Evolutionary conservation across 495 filamentous ascomycete species (phyloP).

Genomic region (Jackrogersella minutella): DNA sequence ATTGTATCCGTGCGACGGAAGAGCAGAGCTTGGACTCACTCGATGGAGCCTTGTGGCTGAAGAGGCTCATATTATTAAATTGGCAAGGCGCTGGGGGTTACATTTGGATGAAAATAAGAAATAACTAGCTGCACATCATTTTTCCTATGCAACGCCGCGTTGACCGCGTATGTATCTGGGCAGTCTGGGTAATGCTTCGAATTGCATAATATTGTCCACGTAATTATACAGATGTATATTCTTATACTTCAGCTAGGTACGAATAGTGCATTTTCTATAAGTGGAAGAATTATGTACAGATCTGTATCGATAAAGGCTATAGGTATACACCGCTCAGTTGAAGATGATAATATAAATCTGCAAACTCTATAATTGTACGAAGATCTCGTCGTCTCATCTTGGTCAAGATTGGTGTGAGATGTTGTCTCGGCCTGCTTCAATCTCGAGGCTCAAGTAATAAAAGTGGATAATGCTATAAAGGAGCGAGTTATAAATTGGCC

Average conservation of each 20-base stretch:
- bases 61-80: slow-evolving; percentile 36
- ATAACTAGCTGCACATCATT: slow-evolving; percentile 20
- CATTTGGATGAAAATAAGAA: not conserved
- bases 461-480: slow-evolving; percentile 16
- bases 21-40: slow-evolving; percentile 3
- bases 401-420: slow-evolving; percentile 7
- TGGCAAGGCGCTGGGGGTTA: not conserved
- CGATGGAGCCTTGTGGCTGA: slow-evolving; percentile 22
- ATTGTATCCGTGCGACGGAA: slow-evolving; percentile 7
- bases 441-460: slow-evolving; percentile 6
- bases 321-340: not conserved
- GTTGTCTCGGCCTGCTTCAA: slow-evolving; percentile 17
- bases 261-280: too few relatives aligned
- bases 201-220: too few relatives aligned
- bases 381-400: not conserved
- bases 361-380: not conserved
- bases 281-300: too few relatives aligned
- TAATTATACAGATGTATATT: too few relatives aligned
- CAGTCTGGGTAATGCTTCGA: too few relatives aligned
- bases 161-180: too few relatives aligned
- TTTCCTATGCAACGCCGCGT: slow-evolving; percentile 4
- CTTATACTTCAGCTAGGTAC: too few relatives aligned
- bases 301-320: too few relatives aligned
- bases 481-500: slow-evolving; percentile 14
- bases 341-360: not conserved